phyloP scores from a whole-genome alignment of 73 alveolate genomes.

The Tetrahymena borealis region DNA sequence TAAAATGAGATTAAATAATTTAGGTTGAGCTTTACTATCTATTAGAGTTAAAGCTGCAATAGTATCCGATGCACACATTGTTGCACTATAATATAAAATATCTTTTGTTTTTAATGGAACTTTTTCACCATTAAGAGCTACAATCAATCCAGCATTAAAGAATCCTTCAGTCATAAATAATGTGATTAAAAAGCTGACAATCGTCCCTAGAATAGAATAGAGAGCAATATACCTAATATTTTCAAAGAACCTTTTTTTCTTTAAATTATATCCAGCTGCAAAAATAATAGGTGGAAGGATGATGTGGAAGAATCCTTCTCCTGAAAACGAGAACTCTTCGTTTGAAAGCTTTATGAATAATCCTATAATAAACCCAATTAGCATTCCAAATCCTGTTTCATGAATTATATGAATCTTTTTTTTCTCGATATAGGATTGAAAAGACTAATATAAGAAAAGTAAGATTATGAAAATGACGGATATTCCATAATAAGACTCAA shows the following conservation, averaged over 20 bases:
- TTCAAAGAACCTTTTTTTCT: conserved; percentile 14
- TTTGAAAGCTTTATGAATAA: background rate
- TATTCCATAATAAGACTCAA: too few relatives aligned
- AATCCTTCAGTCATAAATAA: conserved; percentile 18
- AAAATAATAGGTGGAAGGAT: conserved; percentile 31
- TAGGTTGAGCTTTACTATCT: conserved; percentile 67
- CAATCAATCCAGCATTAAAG: background rate
- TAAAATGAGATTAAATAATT: conserved; percentile 71
- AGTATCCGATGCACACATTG: conserved; percentile 91
- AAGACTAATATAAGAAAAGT: too few relatives aligned
- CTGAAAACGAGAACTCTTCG: conserved; percentile 6
- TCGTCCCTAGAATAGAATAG: conserved; percentile 25
- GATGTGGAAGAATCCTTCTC: conserved; percentile 11
- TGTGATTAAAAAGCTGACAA: conserved; percentile 10
- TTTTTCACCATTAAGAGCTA: background rate
- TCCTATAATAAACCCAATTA: conserved; percentile 24
- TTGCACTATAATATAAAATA: conserved; percentile 59
- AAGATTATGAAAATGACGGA: too few relatives aligned
- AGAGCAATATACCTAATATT: conserved; percentile 23
- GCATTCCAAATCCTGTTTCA: conserved; percentile 43
- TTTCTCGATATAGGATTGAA: conserved; percentile 1
- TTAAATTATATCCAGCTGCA: conserved; percentile 35
- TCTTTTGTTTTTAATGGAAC: conserved; percentile 37
- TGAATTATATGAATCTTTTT: conserved; percentile 30
- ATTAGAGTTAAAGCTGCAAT: conserved; percentile 87